Percentiles rank a stretch among this genome's conserved stretches.
Conservation (phyloP, 2,329 filamentous ascomycete species). For the Zasmidium citrigriseum region DNA sequence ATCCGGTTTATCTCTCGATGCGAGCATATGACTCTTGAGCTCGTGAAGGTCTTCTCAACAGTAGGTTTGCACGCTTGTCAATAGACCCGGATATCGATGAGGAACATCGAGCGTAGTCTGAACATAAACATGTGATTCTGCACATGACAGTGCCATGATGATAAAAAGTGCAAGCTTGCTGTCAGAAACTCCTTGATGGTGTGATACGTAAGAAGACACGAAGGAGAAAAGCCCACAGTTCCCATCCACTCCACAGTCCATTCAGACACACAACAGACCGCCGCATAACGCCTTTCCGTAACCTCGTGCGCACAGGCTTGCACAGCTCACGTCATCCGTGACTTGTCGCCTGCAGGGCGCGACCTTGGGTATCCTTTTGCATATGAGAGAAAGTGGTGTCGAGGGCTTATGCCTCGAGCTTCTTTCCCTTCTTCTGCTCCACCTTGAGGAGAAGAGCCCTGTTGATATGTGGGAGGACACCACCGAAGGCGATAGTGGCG, state of each 20-base stretch:
- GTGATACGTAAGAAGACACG: not conserved
- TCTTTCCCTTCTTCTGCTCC: slow-evolving; percentile 93
- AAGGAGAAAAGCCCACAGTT: not conserved
- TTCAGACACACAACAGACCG: not conserved
- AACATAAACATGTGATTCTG: no score
- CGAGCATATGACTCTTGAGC: no score
- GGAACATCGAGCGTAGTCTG: no score
- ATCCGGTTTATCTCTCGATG: no score
- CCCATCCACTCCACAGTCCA: not conserved
- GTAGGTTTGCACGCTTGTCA: no score
- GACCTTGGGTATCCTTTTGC: not conserved
- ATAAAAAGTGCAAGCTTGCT: not conserved
- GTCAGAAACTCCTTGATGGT: not conserved
- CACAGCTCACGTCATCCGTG: not conserved
- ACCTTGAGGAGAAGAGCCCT: slow-evolving; percentile 93
- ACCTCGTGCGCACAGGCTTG: not conserved
- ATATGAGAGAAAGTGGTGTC: not conserved
- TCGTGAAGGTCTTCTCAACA: no score
- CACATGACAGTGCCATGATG: no score
- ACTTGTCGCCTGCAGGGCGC: not conserved
- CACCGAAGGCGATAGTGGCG: slow-evolving; percentile 96
- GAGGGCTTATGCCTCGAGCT: slow-evolving; percentile 44
- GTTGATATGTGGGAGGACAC: slow-evolving; percentile 98
- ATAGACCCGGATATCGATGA: no score
- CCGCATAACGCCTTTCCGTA: not conserved